phyloP scores from a whole-genome alignment of 768 basidiomycete species.

The Phylloporus sp. region DNA sequence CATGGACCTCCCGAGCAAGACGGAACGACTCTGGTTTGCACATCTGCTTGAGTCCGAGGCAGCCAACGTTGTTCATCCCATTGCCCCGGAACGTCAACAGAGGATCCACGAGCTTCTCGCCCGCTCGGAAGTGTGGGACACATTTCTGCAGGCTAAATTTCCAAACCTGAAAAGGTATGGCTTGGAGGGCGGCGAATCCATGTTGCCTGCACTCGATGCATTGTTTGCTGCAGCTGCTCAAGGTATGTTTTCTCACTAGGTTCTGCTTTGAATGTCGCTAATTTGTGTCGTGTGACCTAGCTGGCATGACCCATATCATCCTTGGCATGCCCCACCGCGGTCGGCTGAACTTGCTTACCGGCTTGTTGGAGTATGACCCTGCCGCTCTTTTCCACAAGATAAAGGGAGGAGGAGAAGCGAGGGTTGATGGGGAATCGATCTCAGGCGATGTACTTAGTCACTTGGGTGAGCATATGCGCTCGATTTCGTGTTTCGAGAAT shows the following conservation, averaged over 20 bases:
- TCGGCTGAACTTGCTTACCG: conserved; percentile 80
- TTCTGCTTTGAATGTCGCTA: neutral
- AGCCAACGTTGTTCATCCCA: conserved; percentile 28
- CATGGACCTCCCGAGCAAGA: conserved; percentile 85
- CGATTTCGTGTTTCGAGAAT: neutral
- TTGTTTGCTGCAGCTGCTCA: conserved; percentile 66
- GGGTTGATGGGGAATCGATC: conserved; percentile 57
- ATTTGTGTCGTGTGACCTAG: conserved; percentile 28
- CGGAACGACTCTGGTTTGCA: conserved; percentile 86
- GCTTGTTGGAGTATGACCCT: conserved; percentile 64
- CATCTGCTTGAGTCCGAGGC: conserved; percentile 65
- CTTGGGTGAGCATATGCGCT: conserved; percentile 45
- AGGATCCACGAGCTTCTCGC: conserved; percentile 68
- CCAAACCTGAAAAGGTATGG: conserved; percentile 87
- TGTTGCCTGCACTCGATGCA: conserved; percentile 83
- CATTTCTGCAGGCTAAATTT: conserved; percentile 83
- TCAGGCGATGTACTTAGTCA: conserved; percentile 90
- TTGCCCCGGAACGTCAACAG: conserved; percentile 39
- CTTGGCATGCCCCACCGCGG: conserved; percentile 89
- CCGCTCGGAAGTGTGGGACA: conserved; percentile 77
- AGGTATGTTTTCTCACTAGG: conserved; percentile 34
- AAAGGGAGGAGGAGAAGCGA: conserved; percentile 67
- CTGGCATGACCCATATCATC: conserved; percentile 67
- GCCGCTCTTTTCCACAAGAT: conserved; percentile 83
- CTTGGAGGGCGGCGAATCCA: conserved; percentile 89